phyloP scores from a whole-genome alignment of 257 asterid genomes.

The Handroanthus guayacan region DNA sequence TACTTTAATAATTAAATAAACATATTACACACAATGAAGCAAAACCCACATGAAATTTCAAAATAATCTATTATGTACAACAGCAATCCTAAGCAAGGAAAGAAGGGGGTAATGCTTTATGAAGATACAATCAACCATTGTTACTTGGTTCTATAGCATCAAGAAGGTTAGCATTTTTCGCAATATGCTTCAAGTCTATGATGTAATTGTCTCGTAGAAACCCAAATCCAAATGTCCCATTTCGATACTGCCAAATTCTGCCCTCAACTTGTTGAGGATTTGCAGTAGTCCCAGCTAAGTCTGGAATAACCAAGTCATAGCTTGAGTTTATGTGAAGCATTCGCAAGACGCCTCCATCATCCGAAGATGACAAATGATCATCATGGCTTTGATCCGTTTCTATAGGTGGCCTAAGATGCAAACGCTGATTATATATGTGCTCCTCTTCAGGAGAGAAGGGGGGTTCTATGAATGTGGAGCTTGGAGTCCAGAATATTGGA shows the following conservation, averaged over 20 bases:
- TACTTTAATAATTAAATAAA: slow-evolving; percentile 7
- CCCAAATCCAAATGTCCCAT: slow-evolving; percentile 88
- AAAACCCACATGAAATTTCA: neutral
- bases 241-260: slow-evolving; percentile 75
- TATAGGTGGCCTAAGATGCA: slow-evolving; percentile 64
- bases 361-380: slow-evolving; percentile 41
- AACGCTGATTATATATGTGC: slow-evolving; percentile 56
- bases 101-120: neutral
- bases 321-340: slow-evolving; percentile 79
- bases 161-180: slow-evolving; percentile 56
- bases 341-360: slow-evolving; percentile 49
- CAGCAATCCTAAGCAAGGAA: slow-evolving; percentile 27
- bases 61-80: slow-evolving; percentile 13
- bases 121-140: slow-evolving; percentile 34
- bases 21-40: slow-evolving; percentile 12
- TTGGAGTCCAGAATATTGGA: slow-evolving; percentile 85
- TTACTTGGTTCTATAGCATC: slow-evolving; percentile 50
- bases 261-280: slow-evolving; percentile 74
- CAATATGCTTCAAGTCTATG: slow-evolving; percentile 73
- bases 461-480: slow-evolving; percentile 53
- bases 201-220: slow-evolving; percentile 65
- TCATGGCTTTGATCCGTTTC: slow-evolving; percentile 47
- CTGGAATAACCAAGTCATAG: slow-evolving; percentile 79
- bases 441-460: slow-evolving; percentile 79
- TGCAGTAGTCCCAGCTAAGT: slow-evolving; percentile 48